Conservation (phyloP, 768 basidiomycete genomes). For the Leucocoprinus birnbaumii region DNA sequence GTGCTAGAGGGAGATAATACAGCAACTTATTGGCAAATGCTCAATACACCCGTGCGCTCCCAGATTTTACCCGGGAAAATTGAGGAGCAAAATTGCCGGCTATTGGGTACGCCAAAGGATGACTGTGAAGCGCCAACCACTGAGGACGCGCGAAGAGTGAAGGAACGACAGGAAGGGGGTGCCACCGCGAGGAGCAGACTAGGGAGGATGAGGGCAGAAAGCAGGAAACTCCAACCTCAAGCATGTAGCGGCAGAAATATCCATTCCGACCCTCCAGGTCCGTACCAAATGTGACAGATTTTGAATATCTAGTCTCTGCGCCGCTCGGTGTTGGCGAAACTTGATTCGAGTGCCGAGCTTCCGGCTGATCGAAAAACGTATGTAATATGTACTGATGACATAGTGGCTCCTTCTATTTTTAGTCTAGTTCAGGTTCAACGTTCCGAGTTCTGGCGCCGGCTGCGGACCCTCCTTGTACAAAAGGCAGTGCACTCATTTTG, state of each 20-base stretch:
- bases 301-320: neutral
- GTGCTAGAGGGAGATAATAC: too few species aligned
- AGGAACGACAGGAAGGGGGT: neutral
- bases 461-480: too few species aligned
- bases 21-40: too few species aligned
- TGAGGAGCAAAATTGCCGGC: too few species aligned
- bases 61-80: too few species aligned
- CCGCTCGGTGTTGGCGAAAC: neutral
- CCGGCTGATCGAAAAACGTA: neutral
- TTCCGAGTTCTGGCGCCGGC: too few species aligned
- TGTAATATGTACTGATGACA: neutral
- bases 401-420: neutral
- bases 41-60: too few species aligned
- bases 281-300: neutral
- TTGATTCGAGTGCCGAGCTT: neutral
- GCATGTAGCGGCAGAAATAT: slow-evolving; percentile 5
- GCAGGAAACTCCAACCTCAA: neutral
- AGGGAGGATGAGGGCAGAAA: neutral
- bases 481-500: too few species aligned
- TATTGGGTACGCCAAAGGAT: too few species aligned
- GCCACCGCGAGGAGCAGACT: too few species aligned
- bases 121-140: too few species aligned
- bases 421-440: neutral
- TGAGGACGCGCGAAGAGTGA: too few species aligned
- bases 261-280: neutral